A percentile compares a stretch with the other conserved stretches of the same genome.
Conservation (phyloP, 2,329 filamentous ascomycete genomes). For the Curvularia lunata region DNA sequence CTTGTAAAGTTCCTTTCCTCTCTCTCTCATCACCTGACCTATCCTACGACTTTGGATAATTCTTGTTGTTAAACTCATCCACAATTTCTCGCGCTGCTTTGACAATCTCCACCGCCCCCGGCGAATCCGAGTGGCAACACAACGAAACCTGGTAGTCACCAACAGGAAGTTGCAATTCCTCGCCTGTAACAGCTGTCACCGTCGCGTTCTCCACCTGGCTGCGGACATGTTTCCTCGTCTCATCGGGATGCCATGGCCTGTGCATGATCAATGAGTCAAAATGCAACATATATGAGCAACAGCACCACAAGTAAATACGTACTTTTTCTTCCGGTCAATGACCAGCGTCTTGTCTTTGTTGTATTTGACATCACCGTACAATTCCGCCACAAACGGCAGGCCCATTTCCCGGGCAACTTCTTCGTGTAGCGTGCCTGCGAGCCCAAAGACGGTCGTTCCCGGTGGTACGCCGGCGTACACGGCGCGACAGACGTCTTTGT, state of each 20-base stretch:
- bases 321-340: slow-evolving; percentile 66
- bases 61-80: slow-evolving; percentile 49
- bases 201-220: slow-evolving; percentile 50
- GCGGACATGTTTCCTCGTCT: slow-evolving; percentile 51
- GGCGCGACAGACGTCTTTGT: slow-evolving; percentile 59
- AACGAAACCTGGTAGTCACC: slow-evolving; percentile 52
- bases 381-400: slow-evolving; percentile 60
- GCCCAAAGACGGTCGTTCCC: slow-evolving; percentile 60
- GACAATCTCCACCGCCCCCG: slow-evolving; percentile 54
- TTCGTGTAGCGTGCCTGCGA: slow-evolving; percentile 62
- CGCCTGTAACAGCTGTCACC: slow-evolving; percentile 52
- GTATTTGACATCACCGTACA: slow-evolving; percentile 65
- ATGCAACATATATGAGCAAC: background rate
- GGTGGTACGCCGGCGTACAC: slow-evolving; percentile 61
- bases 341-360: slow-evolving; percentile 58
- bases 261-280: background rate
- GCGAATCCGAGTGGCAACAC: slow-evolving; percentile 55
- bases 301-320: slow-evolving; percentile 4
- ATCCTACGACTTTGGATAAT: slow-evolving; percentile 19
- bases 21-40: background rate
- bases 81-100: slow-evolving; percentile 52
- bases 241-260: slow-evolving; percentile 52
- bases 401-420: slow-evolving; percentile 60
- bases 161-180: slow-evolving; percentile 51
- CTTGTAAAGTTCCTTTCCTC: background rate